phyloP scores from a whole-genome alignment of 129 eudicot species.

The Smallanthus sonchifolius region DNA sequence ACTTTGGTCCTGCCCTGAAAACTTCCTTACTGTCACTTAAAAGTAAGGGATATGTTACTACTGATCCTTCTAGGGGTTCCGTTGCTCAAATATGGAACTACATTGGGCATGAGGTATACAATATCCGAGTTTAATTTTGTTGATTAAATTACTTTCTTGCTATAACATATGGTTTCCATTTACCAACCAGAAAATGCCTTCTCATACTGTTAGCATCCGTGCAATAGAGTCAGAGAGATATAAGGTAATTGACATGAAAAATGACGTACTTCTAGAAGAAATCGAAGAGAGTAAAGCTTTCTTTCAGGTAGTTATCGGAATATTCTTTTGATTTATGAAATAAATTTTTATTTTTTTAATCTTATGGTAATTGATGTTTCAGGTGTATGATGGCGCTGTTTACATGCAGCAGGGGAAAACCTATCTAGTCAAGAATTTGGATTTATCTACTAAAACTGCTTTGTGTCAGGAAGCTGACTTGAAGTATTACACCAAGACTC shows the following conservation, averaged over 20 bases:
- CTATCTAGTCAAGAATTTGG: conserved; percentile 69
- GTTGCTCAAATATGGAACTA: conserved; percentile 68
- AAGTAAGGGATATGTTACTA: conserved; percentile 56
- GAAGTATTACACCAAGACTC: conserved; percentile 84
- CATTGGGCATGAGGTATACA: conserved; percentile 83
- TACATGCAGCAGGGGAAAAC: conserved; percentile 94
- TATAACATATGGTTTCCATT: conserved; percentile 1
- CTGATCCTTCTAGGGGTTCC: conserved; percentile 44
- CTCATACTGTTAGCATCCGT: conserved; percentile 61
- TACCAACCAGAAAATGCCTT: conserved; percentile 58
- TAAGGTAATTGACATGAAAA: conserved; percentile 68
- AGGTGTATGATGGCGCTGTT: conserved; percentile 98
- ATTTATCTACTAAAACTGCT: conserved; percentile 70
- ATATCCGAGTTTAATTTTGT: background rate
- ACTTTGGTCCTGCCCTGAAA: conserved; percentile 68
- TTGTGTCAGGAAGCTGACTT: conserved; percentile 76
- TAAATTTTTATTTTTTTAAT: background rate
- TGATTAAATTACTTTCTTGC: background rate
- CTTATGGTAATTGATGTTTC: conserved; percentile 21
- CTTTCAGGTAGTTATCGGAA: conserved; percentile 63
- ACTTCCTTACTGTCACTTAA: conserved; percentile 45
- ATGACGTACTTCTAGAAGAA: conserved; percentile 76
- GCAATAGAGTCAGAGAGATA: conserved; percentile 81
- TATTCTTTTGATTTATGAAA: background rate
- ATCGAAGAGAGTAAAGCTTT: conserved; percentile 96